Base-by-base conservation (phyloP, 345 rosid species). In the Jatropha curcas region DNA sequence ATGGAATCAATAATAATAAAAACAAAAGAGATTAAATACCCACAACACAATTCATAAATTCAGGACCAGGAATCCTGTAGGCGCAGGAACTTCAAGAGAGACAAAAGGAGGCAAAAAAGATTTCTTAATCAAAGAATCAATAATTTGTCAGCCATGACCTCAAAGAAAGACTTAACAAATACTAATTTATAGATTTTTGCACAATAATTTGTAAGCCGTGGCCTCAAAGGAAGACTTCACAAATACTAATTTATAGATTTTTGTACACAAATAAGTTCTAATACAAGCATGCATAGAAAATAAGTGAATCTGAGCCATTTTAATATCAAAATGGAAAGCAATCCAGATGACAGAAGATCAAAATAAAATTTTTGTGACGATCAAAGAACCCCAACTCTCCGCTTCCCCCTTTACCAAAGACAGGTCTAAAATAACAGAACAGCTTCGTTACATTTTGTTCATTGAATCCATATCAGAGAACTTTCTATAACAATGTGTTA, bases 21-120 rank as follows among this genome's bases (percentile, higher is more conserved):
- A 45, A 65, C 13, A 19, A 35, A 34, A 63, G 30, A 24, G 52
- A 33, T 35, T 52, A 4, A 17, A 70, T 10, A 19, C 2, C 69
- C 33, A 43, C 7, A 31, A 71, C 30, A 35, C 62, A 52, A 14
- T 7, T 62, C 35, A 51, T 27, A 52, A 62, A 61, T 34, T 51
- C 60, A 62, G 37, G 34, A 25, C 48, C 51, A 51, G 67, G 74
- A 46, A 71, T 35, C 48, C 56, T n/a, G 60, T 48, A 20, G 24
- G 8, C 25, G 27, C 33, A 50, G 22, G 39, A 17, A 50, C 34
- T 13, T 16, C 52, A 7, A 17, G 7, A 69, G 51, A 60, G 24
- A 50, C 1, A 4, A 55, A n/a, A 34, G 19, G 43, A 68, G 56
- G 27, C 25, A 14, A 4, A 37, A n/a, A 17, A 19, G n/a, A 25